Evolutionary conservation across 2,329 filamentous ascomycete species (phyloP).

Genomic region (Cryoendolithus antarcticus): DNA sequence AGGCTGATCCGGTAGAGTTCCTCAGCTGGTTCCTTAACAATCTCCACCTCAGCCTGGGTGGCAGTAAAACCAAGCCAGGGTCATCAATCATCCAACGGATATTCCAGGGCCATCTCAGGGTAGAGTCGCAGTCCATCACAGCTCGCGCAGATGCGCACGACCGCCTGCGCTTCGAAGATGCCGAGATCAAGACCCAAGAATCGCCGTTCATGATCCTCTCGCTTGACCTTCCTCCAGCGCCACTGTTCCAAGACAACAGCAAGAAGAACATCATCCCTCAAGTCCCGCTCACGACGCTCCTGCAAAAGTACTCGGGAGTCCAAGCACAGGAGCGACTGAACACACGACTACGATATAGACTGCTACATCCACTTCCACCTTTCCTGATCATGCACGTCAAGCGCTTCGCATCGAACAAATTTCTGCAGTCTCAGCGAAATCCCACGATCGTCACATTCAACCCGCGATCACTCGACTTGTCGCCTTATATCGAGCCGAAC

Average conservation of each 20-base stretch:
- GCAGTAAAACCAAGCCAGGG: conserved; percentile 72
- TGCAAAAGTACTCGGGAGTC: conserved; percentile 86
- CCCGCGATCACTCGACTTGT: conserved; percentile 70
- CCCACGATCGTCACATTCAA: conserved; percentile 97
- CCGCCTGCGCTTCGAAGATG: conserved; percentile 80
- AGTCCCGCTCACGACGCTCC: conserved; percentile 67
- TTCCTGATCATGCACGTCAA: conserved; percentile 93
- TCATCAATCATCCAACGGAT: conserved; percentile 81
- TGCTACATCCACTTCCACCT: conserved; percentile 81
- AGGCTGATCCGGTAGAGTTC: conserved; percentile 94
- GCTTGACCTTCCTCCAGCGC: conserved; percentile 79
- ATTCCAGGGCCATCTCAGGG: conserved; percentile 84
- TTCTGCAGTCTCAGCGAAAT: conserved; percentile 78
- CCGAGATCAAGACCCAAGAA: conserved; percentile 61
- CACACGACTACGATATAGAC: conserved; percentile 75
- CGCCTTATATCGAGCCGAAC: conserved; percentile 83
- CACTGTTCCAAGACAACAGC: conserved; percentile 89
- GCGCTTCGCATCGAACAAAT: conserved; percentile 93
- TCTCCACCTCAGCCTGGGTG: conserved; percentile 80
- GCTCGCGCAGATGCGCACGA: conserved; percentile 80
- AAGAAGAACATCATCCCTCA: conserved; percentile 95
- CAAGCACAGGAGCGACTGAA: conserved; percentile 79
- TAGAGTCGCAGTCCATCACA: conserved; percentile 88
- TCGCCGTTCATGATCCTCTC: conserved; percentile 84
- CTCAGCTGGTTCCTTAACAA: conserved; percentile 96